phyloP scores from a whole-genome alignment of 2,329 filamentous ascomycete genomes.

The Hypoxylon sp. region DNA sequence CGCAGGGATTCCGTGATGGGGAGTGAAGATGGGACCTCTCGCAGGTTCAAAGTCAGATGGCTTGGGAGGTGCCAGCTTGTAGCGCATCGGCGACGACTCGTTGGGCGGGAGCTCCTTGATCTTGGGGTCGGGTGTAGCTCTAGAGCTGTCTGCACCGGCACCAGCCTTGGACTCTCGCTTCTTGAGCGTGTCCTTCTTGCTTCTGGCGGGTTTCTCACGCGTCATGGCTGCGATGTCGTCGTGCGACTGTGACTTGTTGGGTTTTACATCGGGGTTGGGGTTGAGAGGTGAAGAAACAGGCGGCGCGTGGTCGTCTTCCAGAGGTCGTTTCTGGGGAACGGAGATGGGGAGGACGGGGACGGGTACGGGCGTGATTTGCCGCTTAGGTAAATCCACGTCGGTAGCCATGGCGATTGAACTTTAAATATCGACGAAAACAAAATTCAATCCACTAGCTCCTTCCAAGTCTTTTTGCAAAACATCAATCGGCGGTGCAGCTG shows the following conservation, averaged over 20 bases:
- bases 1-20: constrained; percentile 67
- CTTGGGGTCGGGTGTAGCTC: constrained; percentile 72
- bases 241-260: constrained; percentile 56
- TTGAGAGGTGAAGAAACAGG: constrained; percentile 82
- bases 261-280: constrained; percentile 68
- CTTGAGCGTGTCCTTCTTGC: constrained; percentile 77
- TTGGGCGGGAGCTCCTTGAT: constrained; percentile 59
- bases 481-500: neutral
- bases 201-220: constrained; percentile 66
- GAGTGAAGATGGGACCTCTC: constrained; percentile 70
- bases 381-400: constrained; percentile 50
- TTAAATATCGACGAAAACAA: constrained; percentile 10
- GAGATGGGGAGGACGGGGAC: constrained; percentile 57
- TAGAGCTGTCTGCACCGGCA: constrained; percentile 63
- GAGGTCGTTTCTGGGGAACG: constrained; percentile 74
- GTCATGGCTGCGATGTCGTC: constrained; percentile 58
- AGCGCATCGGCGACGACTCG: constrained; percentile 69
- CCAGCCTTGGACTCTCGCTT: constrained; percentile 75
- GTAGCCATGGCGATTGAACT: constrained; percentile 50
- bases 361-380: constrained; percentile 53
- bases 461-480: neutral
- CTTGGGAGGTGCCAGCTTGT: constrained; percentile 76
- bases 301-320: constrained; percentile 79
- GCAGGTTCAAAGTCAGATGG: constrained; percentile 73
- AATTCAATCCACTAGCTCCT: constrained; percentile 10